These are phyloP conservation scores for Theobroma cacao DNA, from an alignment of 345 rosid species.

Conservation along the genomic window DNA sequence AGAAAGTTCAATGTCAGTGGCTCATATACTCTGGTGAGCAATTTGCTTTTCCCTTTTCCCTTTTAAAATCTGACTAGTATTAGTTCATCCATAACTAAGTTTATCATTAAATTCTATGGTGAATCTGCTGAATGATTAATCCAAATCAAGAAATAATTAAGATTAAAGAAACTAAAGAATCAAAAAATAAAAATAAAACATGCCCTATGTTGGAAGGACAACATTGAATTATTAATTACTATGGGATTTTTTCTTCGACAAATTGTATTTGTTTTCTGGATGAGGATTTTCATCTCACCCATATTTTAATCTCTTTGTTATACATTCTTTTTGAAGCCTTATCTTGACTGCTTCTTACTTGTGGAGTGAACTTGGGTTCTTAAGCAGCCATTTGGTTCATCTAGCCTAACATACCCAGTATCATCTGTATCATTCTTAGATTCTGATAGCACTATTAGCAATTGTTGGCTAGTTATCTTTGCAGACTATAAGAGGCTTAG, in stretches of 20 bases:
- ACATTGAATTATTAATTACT: too few relatives aligned
- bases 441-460: background rate
- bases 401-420: background rate
- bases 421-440: background rate
- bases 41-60: background rate
- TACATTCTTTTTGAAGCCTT: too few relatives aligned
- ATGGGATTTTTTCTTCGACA: too few relatives aligned
- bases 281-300: too few relatives aligned
- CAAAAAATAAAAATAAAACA: background rate
- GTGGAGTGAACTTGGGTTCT: too few relatives aligned
- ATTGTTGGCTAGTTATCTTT: background rate
- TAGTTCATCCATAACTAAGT: background rate
- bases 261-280: too few relatives aligned
- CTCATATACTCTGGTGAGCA: conserved; percentile 54
- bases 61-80: background rate
- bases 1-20: conserved; percentile 63
- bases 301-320: too few relatives aligned
- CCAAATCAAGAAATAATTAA: background rate
- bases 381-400: background rate
- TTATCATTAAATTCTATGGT: background rate
- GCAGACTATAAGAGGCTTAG: background rate
- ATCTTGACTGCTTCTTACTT: too few relatives aligned
- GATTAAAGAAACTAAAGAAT: background rate
- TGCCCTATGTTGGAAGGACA: too few relatives aligned
- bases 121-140: background rate